Conservation (phyloP, 345 rosid species). For the Citrus inodora region DNA sequence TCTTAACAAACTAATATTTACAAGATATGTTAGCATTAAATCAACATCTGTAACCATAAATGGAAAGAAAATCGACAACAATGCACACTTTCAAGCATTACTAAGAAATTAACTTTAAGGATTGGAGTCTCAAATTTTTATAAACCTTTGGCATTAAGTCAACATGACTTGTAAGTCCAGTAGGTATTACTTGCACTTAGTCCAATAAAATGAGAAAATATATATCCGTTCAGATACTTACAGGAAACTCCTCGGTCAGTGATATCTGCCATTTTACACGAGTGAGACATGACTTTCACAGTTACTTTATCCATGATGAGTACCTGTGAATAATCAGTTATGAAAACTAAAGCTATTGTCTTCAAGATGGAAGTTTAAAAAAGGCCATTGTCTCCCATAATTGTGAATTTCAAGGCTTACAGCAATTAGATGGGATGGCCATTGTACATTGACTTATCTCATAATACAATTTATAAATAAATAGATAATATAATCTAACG, state of each 20-base stretch:
- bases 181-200: not conserved
- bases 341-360: not conserved
- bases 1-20: not conserved
- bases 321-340: conserved; percentile 40
- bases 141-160: not conserved
- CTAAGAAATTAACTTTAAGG: not conserved
- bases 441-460: not conserved
- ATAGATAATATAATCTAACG: not conserved
- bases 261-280: conserved; percentile 92
- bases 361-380: not conserved
- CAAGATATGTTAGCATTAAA: not conserved
- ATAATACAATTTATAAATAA: not conserved
- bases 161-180: not conserved
- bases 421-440: not conserved
- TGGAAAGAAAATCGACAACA: not conserved
- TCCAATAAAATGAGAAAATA: not conserved
- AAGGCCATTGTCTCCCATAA: not conserved
- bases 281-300: conserved; percentile 80
- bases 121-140: not conserved
- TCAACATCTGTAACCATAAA: not conserved
- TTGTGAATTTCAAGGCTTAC: not conserved
- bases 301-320: conserved; percentile 93
- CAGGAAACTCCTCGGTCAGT: conserved; percentile 95
- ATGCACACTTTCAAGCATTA: not conserved
- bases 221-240: conserved; percentile 29